phyloP scores from a whole-genome alignment of 225 moss, liverwort and hornwort genomes.

The Polytrichum formosum region DNA sequence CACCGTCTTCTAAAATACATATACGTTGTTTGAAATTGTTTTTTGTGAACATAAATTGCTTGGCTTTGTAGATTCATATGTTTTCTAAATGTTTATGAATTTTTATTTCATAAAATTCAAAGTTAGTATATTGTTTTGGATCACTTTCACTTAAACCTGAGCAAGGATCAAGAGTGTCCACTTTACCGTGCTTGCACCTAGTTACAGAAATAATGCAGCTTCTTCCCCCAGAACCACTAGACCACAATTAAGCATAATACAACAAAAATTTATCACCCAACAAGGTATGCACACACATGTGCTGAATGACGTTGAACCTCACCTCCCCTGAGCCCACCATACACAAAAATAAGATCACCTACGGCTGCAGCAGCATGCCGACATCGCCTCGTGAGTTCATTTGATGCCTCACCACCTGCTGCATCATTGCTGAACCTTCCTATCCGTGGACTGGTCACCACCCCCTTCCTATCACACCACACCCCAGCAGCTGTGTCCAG shows the following conservation, averaged over 20 bases:
- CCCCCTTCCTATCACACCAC: constrained; percentile 42
- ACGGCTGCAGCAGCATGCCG: constrained; percentile 47
- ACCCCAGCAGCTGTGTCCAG: constrained; percentile 49
- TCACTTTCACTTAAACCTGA: no score
- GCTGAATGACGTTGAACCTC: background rate
- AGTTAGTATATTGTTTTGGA: no score
- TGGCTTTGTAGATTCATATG: no score
- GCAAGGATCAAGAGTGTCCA: no score
- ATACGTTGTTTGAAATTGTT: no score
- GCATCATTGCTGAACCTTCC: constrained; percentile 41
- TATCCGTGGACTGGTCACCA: constrained; percentile 39
- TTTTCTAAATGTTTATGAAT: no score
- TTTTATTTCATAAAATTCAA: no score
- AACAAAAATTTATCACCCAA: background rate
- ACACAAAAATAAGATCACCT: constrained; percentile 44
- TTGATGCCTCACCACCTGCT: constrained; percentile 38
- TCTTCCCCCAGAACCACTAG: no score
- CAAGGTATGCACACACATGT: background rate
- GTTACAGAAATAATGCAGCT: background rate
- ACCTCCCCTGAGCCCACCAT: constrained; percentile 51
- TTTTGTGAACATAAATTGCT: no score
- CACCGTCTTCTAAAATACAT: no score
- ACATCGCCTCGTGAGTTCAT: constrained; percentile 45
- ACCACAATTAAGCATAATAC: background rate
- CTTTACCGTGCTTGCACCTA: no score